Conservation (phyloP, 257 asterid species). For the Anisodus tanguticus region DNA sequence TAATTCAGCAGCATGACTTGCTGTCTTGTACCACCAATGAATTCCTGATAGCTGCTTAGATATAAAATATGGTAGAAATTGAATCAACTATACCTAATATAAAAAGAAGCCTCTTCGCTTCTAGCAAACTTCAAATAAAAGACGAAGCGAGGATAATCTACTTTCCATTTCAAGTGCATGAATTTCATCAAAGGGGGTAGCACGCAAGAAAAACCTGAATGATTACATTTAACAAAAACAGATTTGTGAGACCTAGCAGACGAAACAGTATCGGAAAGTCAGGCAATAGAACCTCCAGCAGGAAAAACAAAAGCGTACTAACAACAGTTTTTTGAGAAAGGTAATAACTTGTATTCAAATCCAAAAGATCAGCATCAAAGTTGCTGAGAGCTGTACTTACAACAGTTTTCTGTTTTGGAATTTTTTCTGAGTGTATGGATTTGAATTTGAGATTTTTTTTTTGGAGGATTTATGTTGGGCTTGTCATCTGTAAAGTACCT, state of each 20-base stretch:
- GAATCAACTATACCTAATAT: conserved; percentile 22
- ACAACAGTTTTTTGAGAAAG: background rate
- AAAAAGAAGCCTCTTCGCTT: background rate
- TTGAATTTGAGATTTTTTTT: background rate
- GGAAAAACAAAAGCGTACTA: background rate
- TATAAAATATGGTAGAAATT: conserved; percentile 20
- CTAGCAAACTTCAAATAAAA: background rate
- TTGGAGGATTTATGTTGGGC: background rate
- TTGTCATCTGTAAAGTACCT: conserved; percentile 1
- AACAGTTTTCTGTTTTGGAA: background rate
- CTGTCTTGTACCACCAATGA: conserved; percentile 96
- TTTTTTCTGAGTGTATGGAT: background rate
- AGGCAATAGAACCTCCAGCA: background rate
- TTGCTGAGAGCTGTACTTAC: too few species aligned
- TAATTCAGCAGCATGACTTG: conserved; percentile 94
- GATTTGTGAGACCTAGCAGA: background rate
- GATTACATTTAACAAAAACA: background rate
- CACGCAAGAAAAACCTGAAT: conserved; percentile 4
- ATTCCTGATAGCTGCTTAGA: conserved; percentile 71
- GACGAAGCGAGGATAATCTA: conserved; percentile 4
- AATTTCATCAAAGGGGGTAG: background rate
- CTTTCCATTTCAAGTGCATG: conserved; percentile 24
- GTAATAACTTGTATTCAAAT: too few species aligned
- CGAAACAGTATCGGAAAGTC: background rate
- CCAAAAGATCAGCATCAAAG: too few species aligned